A percentile compares a stretch with the other conserved stretches of the same genome.
phyloP scores from a whole-genome alignment of 768 basidiomycete genomes.

The Thelephora ganbajun region DNA sequence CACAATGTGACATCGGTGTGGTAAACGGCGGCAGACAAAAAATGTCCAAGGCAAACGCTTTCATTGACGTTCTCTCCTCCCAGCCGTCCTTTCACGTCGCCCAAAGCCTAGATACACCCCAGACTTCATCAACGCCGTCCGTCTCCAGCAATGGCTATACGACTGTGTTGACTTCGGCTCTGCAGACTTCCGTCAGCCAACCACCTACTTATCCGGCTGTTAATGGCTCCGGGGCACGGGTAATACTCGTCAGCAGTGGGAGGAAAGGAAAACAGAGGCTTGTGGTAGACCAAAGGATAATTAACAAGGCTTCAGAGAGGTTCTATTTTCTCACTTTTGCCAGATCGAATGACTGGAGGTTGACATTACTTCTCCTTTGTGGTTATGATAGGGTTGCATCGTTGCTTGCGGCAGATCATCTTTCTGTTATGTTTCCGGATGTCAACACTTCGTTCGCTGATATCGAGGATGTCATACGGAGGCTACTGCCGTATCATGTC shows the following conservation, averaged over 20 bases:
- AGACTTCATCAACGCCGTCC: neutral
- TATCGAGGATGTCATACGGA: conserved; percentile 46
- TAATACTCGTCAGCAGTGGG: neutral
- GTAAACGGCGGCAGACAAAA: neutral
- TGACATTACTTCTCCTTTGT: neutral
- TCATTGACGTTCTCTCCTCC: neutral
- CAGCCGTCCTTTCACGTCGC: neutral
- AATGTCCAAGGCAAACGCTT: conserved; percentile 1
- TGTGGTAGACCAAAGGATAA: neutral
- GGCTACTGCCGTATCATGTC: conserved; percentile 69
- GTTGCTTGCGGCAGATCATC: conserved; percentile 50
- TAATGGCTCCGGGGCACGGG: neutral
- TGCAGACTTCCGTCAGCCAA: neutral
- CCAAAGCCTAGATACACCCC: conserved; percentile 4
- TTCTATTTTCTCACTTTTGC: neutral
- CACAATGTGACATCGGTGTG: too few relatives aligned
- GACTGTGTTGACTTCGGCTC: neutral
- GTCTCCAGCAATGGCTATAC: neutral
- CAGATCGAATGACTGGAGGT: neutral
- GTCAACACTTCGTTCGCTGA: conserved; percentile 57
- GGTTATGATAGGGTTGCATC: conserved; percentile 31
- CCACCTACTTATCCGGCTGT: neutral
- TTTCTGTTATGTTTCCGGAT: conserved; percentile 45
- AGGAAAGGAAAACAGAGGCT: neutral
- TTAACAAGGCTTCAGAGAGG: neutral